A percentile compares a stretch with the other conserved stretches of the same genome.
Evolutionary conservation across 306 rosid species (phyloP).

Genomic region (Trifolium dubium): DNA sequence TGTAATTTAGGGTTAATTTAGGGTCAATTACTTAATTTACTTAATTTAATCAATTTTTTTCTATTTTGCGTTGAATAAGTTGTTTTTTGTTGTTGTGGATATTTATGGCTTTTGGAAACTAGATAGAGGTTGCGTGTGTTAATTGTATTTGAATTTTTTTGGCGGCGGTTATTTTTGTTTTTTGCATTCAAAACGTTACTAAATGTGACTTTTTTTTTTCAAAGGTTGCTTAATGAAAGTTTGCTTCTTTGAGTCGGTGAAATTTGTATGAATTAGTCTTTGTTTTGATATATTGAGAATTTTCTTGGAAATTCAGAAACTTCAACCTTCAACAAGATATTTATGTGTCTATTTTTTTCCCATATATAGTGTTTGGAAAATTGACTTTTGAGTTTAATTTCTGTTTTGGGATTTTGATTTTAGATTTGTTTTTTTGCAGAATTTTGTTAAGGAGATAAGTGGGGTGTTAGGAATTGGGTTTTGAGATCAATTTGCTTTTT

Average conservation of each 20-base stretch:
- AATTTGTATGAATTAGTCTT: slow-evolving; percentile 40
- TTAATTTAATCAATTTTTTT: not conserved
- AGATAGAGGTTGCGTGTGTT: slow-evolving; percentile 52
- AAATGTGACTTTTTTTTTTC: not conserved
- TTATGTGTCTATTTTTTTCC: too few relatives aligned
- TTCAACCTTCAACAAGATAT: slow-evolving; percentile 39
- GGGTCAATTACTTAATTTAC: too few relatives aligned
- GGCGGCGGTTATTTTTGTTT: slow-evolving; percentile 31
- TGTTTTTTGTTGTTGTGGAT: slow-evolving; percentile 15
- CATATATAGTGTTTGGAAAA: slow-evolving; percentile 35
- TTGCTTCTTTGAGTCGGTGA: slow-evolving; percentile 50
- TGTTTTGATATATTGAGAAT: slow-evolving; percentile 23
- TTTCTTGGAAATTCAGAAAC: slow-evolving; percentile 34
- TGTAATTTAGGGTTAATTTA: slow-evolving; percentile 12
- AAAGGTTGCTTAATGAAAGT: slow-evolving; percentile 15
- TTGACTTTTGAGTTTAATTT: slow-evolving; percentile 19
- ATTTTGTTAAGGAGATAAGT: slow-evolving; percentile 36
- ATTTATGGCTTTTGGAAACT: slow-evolving; percentile 10
- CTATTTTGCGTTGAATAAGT: slow-evolving; percentile 31
- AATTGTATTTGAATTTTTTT: slow-evolving; percentile 45
- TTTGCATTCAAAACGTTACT: slow-evolving; percentile 1
- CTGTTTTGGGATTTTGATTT: slow-evolving; percentile 21
- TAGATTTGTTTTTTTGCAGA: slow-evolving; percentile 38
- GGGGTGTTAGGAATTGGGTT: not conserved
- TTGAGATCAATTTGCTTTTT: slow-evolving; percentile 5